Evolutionary conservation across 169 alveolate genomes (phyloP).

Genomic region (Plasmodium ovale): DNA sequence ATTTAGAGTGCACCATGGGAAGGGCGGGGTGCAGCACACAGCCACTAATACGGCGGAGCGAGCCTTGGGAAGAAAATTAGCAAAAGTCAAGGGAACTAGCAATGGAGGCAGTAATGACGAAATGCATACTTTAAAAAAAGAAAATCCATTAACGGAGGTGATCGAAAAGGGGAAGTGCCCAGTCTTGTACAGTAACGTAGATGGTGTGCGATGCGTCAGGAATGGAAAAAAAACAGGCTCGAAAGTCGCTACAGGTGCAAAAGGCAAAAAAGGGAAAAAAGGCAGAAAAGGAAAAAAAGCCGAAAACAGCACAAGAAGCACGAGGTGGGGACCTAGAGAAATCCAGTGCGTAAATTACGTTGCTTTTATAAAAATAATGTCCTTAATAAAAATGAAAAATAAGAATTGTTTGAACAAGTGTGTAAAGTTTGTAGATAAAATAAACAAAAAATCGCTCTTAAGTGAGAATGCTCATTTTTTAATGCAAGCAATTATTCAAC

Average conservation of each 20-base stretch:
- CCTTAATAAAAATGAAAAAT: slow-evolving; percentile 31
- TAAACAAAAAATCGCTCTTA: slow-evolving; percentile 38
- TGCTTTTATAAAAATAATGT: slow-evolving; percentile 63
- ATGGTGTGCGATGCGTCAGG: too few relatives aligned
- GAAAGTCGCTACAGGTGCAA: neutral
- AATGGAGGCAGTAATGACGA: neutral
- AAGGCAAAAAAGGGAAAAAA: neutral
- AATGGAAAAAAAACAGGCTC: neutral
- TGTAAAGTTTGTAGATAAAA: slow-evolving; percentile 27
- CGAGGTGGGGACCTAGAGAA: neutral
- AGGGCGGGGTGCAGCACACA: neutral
- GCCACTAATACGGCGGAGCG: neutral
- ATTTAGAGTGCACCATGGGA: neutral
- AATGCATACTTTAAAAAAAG: neutral
- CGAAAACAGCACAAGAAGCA: neutral
- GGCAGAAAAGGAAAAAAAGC: neutral
- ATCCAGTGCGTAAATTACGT: slow-evolving; percentile 42
- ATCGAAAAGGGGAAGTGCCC: too few relatives aligned
- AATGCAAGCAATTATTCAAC: slow-evolving; percentile 33
- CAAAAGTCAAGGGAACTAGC: neutral
- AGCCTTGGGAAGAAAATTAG: too few relatives aligned
- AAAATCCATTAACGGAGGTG: too few relatives aligned
- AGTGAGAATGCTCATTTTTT: slow-evolving; percentile 54
- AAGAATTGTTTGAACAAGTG: slow-evolving; percentile 53
- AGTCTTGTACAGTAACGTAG: too few relatives aligned